These are phyloP conservation scores for Picea sitchensis DNA, from an alignment of 75 land plant genomes.

Conservation along the genomic window DNA sequence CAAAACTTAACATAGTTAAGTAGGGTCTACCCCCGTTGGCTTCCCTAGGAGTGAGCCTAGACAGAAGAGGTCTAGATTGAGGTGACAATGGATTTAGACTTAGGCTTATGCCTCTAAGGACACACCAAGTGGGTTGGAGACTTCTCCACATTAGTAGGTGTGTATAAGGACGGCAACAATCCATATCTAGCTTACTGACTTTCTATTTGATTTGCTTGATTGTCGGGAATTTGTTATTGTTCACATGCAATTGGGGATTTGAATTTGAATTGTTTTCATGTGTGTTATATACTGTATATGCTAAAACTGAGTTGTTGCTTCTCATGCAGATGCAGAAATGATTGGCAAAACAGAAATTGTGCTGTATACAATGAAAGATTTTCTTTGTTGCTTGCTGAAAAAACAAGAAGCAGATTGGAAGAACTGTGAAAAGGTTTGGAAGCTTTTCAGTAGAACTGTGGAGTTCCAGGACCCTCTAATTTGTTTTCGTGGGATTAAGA, in stretches of 20 bases:
- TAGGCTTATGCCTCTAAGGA: no score
- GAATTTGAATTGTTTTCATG: background rate
- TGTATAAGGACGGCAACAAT: no score
- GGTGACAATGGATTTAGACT: no score
- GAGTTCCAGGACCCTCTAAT: background rate
- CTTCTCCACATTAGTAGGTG: no score
- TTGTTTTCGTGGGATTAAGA: conserved; percentile 4
- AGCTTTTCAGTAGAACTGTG: background rate
- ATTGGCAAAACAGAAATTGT: background rate
- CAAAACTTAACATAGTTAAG: no score
- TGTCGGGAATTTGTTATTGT: no score
- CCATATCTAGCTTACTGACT: no score
- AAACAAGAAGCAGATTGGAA: background rate
- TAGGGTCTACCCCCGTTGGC: no score
- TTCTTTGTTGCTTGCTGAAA: background rate
- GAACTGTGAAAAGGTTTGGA: background rate
- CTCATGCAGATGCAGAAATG: background rate
- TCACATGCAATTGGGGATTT: background rate
- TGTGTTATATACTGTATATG: background rate
- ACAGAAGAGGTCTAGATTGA: no score
- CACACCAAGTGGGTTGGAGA: no score
- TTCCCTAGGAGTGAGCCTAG: no score
- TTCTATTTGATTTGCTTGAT: no score
- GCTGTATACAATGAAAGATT: background rate
- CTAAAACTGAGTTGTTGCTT: background rate